phyloP scores from a whole-genome alignment of 2,329 filamentous ascomycete genomes.

The Fusarium tjaetaba region DNA sequence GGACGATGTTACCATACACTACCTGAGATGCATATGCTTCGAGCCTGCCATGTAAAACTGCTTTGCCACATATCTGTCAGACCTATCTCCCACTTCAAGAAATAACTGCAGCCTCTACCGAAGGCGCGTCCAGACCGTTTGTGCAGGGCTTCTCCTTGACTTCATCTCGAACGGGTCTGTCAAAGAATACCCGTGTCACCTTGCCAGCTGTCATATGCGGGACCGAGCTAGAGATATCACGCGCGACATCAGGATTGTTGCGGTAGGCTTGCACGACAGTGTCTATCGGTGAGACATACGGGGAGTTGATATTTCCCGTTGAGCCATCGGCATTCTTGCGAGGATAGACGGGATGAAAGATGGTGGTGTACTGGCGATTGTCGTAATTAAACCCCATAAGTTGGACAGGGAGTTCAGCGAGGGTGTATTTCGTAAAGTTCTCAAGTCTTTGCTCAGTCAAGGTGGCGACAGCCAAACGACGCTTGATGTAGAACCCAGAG shows the following conservation, averaged over 20 bases:
- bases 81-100: background rate
- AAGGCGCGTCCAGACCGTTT: accelerated
- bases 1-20: too few relatives aligned
- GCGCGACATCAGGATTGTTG: background rate
- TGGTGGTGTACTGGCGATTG: background rate
- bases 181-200: background rate
- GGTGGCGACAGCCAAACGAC: background rate
- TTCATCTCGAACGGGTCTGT: background rate
- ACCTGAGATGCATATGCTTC: background rate
- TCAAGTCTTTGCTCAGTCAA: background rate
- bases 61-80: background rate
- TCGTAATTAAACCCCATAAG: background rate
- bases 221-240: background rate
- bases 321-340: background rate
- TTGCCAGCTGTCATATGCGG: background rate
- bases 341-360: background rate
- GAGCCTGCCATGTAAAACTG: background rate
- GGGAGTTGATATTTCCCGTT: background rate
- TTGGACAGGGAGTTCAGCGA: background rate
- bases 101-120: background rate
- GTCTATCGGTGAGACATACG: slow-evolving; percentile 1
- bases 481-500: slow-evolving; percentile 2
- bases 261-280: background rate
- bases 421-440: background rate
- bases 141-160: too few relatives aligned